A percentile compares a stretch with the other conserved stretches of the same genome.
Evolutionary conservation across 2,329 filamentous ascomycete genomes (phyloP).

Genomic region (Neonectria hederae): DNA sequence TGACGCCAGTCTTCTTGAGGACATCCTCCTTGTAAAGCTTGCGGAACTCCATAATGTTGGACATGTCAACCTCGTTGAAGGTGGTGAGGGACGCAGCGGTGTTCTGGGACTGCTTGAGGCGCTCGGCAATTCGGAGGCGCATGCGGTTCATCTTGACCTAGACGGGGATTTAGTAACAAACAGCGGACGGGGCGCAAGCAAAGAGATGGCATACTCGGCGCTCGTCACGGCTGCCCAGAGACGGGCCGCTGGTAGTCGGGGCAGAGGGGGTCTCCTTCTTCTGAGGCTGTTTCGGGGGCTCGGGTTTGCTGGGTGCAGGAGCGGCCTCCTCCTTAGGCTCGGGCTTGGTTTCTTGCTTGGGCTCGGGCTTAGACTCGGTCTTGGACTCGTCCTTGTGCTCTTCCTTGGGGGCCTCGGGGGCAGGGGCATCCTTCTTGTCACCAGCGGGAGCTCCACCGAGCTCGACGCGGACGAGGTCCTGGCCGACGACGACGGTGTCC

Average conservation of each 20-base stretch:
- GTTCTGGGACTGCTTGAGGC: slow-evolving; percentile 98
- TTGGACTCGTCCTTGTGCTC: slow-evolving; percentile 43
- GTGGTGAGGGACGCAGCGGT: slow-evolving; percentile 96
- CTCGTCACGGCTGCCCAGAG: slow-evolving; percentile 81
- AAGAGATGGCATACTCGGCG: slow-evolving; percentile 71
- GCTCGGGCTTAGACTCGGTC: slow-evolving; percentile 44
- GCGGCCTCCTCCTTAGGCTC: slow-evolving; percentile 18
- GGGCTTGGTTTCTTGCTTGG: slow-evolving; percentile 45
- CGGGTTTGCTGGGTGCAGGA: slow-evolving; percentile 40
- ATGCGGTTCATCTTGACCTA: slow-evolving; percentile 99
- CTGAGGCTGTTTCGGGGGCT: slow-evolving; percentile 32
- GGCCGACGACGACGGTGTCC: slow-evolving; percentile 93
- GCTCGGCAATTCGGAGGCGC: slow-evolving; percentile 96
- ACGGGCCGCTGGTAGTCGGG: slow-evolving; percentile 46
- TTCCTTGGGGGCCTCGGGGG: slow-evolving; percentile 44
- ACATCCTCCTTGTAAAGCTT: slow-evolving; percentile 97
- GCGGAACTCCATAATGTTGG: slow-evolving; percentile 94
- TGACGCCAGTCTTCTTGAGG: slow-evolving; percentile 94
- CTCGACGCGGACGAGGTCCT: slow-evolving; percentile 89
- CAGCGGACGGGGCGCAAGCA: not conserved
- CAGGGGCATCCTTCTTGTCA: slow-evolving; percentile 50
- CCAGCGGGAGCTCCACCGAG: slow-evolving; percentile 67
- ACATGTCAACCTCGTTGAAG: slow-evolving; percentile 99
- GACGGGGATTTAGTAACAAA: slow-evolving; percentile 19
- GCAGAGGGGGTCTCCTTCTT: slow-evolving; percentile 41